Percentiles rank a stretch among this genome's conserved stretches.
Evolutionary conservation across 2,329 filamentous ascomycete species (phyloP).

Genomic region (Thelonectria discophora): DNA sequence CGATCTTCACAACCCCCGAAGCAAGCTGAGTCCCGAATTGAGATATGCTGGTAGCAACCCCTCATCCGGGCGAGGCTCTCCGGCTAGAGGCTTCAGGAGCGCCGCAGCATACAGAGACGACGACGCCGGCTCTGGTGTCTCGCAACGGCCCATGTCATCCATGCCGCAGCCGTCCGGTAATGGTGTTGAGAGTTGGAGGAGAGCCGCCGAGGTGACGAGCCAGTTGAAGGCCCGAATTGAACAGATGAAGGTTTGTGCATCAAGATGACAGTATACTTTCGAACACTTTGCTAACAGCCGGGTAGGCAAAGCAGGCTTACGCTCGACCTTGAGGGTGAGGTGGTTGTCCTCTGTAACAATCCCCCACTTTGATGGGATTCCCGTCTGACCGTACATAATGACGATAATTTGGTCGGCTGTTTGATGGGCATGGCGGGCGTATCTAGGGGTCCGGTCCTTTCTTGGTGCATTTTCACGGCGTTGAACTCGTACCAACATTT

Average conservation of each 20-base stretch:
- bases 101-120: conserved; percentile 47
- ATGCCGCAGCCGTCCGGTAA: conserved; percentile 48
- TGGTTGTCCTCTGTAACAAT: conserved; percentile 7
- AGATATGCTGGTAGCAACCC: conserved; percentile 59
- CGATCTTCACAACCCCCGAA: conserved; percentile 56
- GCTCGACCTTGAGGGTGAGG: conserved; percentile 48
- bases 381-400: conserved; percentile 35
- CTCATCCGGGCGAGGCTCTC: conserved; percentile 67
- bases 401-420: conserved; percentile 37
- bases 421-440: conserved; percentile 35
- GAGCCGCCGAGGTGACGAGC: conserved; percentile 96
- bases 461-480: conserved; percentile 43
- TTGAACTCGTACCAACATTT: conserved; percentile 42
- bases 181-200: conserved; percentile 86
- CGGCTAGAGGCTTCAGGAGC: conserved; percentile 63
- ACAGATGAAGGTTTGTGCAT: conserved; percentile 83
- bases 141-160: conserved; percentile 48
- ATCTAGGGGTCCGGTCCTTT: conserved; percentile 36
- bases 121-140: conserved; percentile 42
- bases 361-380: conserved; percentile 14
- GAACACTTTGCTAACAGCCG: conserved; percentile 16
- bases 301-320: conserved; percentile 61
- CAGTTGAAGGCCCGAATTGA: conserved; percentile 97
- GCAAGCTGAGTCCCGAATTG: conserved; percentile 65
- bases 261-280: too few species aligned